Base-by-base conservation (phyloP, 1,284 basidiomycete species). In the Ganoderma resinaceum region DNA sequence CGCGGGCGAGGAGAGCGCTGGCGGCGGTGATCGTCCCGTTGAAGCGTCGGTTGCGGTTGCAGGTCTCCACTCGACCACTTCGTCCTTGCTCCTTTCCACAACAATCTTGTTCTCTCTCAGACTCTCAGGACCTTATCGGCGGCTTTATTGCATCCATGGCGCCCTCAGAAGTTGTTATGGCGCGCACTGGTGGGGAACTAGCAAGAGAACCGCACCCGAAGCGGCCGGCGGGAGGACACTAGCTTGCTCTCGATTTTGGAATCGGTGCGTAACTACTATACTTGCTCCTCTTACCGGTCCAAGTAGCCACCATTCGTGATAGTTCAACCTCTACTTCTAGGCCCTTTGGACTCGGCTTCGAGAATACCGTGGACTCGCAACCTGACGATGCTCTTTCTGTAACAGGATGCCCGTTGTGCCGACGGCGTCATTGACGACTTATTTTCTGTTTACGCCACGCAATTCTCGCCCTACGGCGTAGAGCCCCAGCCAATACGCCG, bases 61-160 rank as follows among this genome's bases (percentile, higher is more conserved):
- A n/a, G 55, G 55, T 58, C 33, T 35, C 55, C 55, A 31, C 55
- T 58, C 55, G 18, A 37, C 55, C 33, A 35, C 33, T n/a, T 37
- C 31, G 18, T 37, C 12, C 55, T n/a, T 57, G 53, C 53, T 55
- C 53, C 18, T 57, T 57, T n/a, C 55, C 8, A 58, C 55, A 2
- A n/a, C 31, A 31, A 37, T 16, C 33, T 58, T 37, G 55, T 58
- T 58, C 55, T 16, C 33, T n/a, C 20, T 35, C 52, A 18, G 26
- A 29, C 52, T 53, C 31, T 12, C 31, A 31, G 55, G 18, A n/a
- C 33, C 33, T 33, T 5, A 16, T 37, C 29, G 23, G 16, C 8
- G 1, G 7, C 8, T 55, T 16, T 16, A 33, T 29, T 31, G 29
- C 7, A 14, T 33, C 8, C 5, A 20, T 8, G 29, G 53, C 31